These are phyloP conservation scores for Brassica rapa DNA, from an alignment of 345 rosid genomes.

Conservation along the genomic window DNA sequence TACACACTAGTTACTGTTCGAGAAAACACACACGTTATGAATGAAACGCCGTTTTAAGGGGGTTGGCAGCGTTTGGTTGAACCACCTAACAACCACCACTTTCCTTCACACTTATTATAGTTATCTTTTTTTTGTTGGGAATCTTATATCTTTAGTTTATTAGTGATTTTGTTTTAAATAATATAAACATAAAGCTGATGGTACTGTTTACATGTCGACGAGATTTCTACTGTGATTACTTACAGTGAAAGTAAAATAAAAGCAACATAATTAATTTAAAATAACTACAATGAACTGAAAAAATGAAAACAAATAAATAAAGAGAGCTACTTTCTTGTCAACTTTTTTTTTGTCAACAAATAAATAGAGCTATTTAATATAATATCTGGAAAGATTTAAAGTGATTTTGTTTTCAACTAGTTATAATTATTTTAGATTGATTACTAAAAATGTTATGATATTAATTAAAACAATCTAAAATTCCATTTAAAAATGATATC, in stretches of 20 bases:
- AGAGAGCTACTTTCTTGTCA: background rate
- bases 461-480: background rate
- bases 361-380: background rate
- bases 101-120: conserved; percentile 52
- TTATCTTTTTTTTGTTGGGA: conserved; percentile 23
- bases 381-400: background rate
- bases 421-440: background rate
- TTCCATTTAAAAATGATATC: background rate
- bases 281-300: background rate
- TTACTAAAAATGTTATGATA: background rate
- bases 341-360: background rate
- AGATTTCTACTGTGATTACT: background rate
- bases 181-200: conserved; percentile 16
- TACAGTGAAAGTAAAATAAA: background rate
- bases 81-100: conserved; percentile 94
- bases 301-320: background rate
- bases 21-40: conserved; percentile 52
- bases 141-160: conserved; percentile 24
- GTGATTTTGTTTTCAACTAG: background rate
- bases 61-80: conserved; percentile 96
- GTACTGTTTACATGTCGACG: conserved; percentile 8
- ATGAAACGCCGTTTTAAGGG: conserved; percentile 56
- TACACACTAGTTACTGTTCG: conserved; percentile 24
- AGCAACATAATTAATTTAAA: background rate
- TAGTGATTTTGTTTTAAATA: background rate